Conservation (phyloP, 805 yeast genomes). For the Hanseniaspora lachancei region DNA sequence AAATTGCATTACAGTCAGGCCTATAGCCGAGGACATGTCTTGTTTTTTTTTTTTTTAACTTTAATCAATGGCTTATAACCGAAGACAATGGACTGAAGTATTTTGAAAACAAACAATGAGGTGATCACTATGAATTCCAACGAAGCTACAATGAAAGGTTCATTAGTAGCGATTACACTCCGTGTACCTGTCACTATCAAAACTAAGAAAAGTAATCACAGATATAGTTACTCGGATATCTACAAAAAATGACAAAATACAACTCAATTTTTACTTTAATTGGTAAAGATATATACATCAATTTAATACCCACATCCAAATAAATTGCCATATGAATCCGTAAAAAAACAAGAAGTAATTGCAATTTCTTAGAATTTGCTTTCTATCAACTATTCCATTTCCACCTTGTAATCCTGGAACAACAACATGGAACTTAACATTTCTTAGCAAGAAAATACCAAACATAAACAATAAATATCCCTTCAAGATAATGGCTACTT, state of each 20-base stretch:
- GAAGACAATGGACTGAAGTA: background rate
- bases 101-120: background rate
- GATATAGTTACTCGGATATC: no score
- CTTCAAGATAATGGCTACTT: conserved; percentile 33
- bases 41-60: no score
- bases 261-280: background rate
- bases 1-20: no score
- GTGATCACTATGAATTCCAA: no score
- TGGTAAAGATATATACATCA: conserved; percentile 11
- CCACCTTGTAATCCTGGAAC: conserved; percentile 27
- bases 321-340: conserved; percentile 66
- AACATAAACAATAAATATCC: conserved; percentile 41
- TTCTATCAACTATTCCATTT: conserved; percentile 46
- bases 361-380: conserved; percentile 61
- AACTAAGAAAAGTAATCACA: no score
- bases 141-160: no score
- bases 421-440: conserved; percentile 32
- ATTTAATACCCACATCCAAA: conserved; percentile 59
- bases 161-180: no score
- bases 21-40: no score
- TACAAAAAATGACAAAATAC: background rate
- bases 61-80: no score
- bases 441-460: conserved; percentile 54
- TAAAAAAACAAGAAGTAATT: conserved; percentile 79
- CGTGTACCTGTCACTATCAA: no score